These are phyloP conservation scores for Thymus quinquecostatus DNA, from an alignment of 257 asterid genomes.

Conservation along the genomic window DNA sequence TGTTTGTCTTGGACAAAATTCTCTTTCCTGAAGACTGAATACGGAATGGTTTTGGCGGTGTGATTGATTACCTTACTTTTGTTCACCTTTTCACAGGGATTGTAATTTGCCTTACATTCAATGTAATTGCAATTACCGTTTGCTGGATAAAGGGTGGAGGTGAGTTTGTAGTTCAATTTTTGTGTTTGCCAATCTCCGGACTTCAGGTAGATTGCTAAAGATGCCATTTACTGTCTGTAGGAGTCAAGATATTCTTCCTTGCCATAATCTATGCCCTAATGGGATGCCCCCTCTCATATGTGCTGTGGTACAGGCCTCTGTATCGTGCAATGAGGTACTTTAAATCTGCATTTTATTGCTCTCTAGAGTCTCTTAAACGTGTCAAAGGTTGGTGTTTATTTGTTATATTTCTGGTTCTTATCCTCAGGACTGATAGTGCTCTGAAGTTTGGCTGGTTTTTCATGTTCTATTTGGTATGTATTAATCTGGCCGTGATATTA, in stretches of 20 bases:
- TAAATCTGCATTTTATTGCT: slow-evolving; percentile 23
- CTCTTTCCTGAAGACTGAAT: background rate
- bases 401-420: slow-evolving; percentile 23
- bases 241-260: slow-evolving; percentile 89
- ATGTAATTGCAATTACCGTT: slow-evolving; percentile 75
- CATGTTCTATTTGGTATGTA: slow-evolving; percentile 78
- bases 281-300: slow-evolving; percentile 90
- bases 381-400: slow-evolving; percentile 12
- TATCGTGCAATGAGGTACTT: slow-evolving; percentile 90
- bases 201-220: slow-evolving; percentile 16
- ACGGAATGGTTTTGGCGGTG: background rate
- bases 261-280: slow-evolving; percentile 79
- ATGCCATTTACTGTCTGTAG: slow-evolving; percentile 45
- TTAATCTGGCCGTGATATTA: slow-evolving; percentile 9
- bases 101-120: slow-evolving; percentile 87
- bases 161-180: slow-evolving; percentile 3
- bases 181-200: background rate
- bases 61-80: slow-evolving; percentile 11
- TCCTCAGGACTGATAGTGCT: slow-evolving; percentile 94
- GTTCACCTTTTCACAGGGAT: slow-evolving; percentile 58
- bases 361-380: background rate
- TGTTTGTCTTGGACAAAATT: slow-evolving; percentile 2
- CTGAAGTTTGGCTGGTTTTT: slow-evolving; percentile 94
- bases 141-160: slow-evolving; percentile 97
- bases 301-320: slow-evolving; percentile 94